phyloP scores from a whole-genome alignment of 345 rosid genomes.

The Salix caprea region DNA sequence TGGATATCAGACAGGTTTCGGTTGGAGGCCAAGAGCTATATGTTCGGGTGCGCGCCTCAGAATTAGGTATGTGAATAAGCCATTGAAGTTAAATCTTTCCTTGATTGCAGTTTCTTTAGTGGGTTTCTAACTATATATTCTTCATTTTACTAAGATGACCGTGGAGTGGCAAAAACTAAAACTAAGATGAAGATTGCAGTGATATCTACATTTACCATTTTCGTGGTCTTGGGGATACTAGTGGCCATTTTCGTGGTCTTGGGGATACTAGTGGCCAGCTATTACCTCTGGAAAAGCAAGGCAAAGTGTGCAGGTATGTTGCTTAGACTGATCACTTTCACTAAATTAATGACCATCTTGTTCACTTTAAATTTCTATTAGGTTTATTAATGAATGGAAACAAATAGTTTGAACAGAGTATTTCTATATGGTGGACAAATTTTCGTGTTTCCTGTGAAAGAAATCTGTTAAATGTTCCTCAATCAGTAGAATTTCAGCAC shows the following conservation, averaged over 20 bases:
- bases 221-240: too few species aligned
- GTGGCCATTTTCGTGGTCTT: not conserved
- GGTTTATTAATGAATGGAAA: not conserved
- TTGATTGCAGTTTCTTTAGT: not conserved
- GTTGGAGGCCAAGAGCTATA: conserved; percentile 2
- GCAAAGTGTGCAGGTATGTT: not conserved
- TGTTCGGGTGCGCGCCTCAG: conserved; percentile 7
- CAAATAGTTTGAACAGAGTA: not conserved
- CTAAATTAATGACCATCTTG: not conserved
- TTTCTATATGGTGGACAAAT: too few species aligned
- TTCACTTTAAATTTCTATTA: not conserved
- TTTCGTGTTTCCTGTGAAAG: too few species aligned
- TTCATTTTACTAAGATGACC: too few species aligned
- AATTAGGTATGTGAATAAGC: conserved; percentile 4
- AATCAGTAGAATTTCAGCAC: too few species aligned
- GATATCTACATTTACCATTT: not conserved
- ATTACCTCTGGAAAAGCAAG: not conserved
- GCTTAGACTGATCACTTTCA: not conserved
- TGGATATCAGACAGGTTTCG: conserved; percentile 3
- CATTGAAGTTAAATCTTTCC: not conserved
- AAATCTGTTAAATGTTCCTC: too few species aligned
- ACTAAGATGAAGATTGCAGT: not conserved
- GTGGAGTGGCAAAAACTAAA: too few species aligned
- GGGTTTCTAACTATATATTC: too few species aligned
- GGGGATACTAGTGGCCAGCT: not conserved